A percentile compares a stretch with the other conserved stretches of the same genome.
phyloP scores from a whole-genome alignment of 2,329 filamentous ascomycete genomes.

The Zasmidium angulare region DNA sequence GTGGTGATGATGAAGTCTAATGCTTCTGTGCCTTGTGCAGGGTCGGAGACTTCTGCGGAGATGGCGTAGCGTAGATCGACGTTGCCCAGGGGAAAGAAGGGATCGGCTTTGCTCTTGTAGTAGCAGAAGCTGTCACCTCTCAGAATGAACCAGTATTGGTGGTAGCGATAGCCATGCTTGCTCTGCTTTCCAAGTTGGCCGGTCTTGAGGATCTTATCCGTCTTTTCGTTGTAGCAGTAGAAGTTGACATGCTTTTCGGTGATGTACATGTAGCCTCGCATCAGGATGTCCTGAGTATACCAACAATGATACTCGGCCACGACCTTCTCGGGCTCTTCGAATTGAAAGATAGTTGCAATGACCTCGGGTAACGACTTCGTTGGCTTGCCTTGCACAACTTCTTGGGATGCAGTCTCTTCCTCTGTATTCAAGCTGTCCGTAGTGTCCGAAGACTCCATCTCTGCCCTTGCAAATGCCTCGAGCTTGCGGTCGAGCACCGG shows the following conservation, averaged over 20 bases:
- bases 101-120: slow-evolving; percentile 76
- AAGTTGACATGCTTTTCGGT: slow-evolving; percentile 93
- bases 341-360: slow-evolving; percentile 68
- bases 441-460: slow-evolving; percentile 25
- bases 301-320: slow-evolving; percentile 93
- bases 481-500: slow-evolving; percentile 74
- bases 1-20: slow-evolving; percentile 79
- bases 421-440: slow-evolving; percentile 14
- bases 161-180: slow-evolving; percentile 81
- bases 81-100: slow-evolving; percentile 89
- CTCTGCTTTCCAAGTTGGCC: slow-evolving; percentile 87
- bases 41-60: slow-evolving; percentile 66
- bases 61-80: slow-evolving; percentile 92
- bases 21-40: slow-evolving; percentile 58
- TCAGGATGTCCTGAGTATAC: slow-evolving; percentile 83
- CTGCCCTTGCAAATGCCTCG: slow-evolving; percentile 31
- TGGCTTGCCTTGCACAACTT: background rate
- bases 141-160: slow-evolving; percentile 87
- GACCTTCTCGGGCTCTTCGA: slow-evolving; percentile 78
- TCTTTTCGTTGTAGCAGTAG: slow-evolving; percentile 93
- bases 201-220: slow-evolving; percentile 75
- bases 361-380: slow-evolving; percentile 21
- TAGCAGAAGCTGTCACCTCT: slow-evolving; percentile 92
- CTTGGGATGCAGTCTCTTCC: slow-evolving; percentile 2
- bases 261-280: slow-evolving; percentile 96